These are phyloP conservation scores for Xylariales sp. DNA, from an alignment of 2,329 filamentous ascomycete genomes.

Conservation along the genomic window DNA sequence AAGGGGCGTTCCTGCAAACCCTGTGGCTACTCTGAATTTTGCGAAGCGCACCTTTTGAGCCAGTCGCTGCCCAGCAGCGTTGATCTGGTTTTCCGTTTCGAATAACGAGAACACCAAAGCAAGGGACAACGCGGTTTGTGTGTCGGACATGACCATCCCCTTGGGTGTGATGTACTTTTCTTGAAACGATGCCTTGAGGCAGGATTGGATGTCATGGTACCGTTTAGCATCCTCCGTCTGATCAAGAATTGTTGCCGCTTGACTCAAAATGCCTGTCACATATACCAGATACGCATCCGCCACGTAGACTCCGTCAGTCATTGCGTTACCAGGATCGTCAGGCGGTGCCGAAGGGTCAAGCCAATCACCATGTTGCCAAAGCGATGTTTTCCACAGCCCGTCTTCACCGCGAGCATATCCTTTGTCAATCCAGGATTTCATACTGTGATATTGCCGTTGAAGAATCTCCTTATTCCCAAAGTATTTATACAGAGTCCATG, in stretches of 20 bases:
- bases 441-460: slow-evolving; percentile 19
- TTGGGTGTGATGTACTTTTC: slow-evolving; percentile 12
- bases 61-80: slow-evolving; percentile 5
- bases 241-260: not conserved
- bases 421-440: slow-evolving; percentile 24
- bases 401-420: slow-evolving; percentile 21
- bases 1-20: slow-evolving; percentile 18
- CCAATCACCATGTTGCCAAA: slow-evolving; percentile 34
- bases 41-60: slow-evolving; percentile 8
- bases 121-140: slow-evolving; percentile 15
- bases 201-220: not conserved
- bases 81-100: not conserved
- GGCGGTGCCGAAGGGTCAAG: slow-evolving; percentile 33
- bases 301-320: slow-evolving; percentile 28
- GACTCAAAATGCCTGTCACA: not conserved
- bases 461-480: slow-evolving; percentile 24
- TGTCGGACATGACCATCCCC: slow-evolving; percentile 12
- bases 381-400: slow-evolving; percentile 27
- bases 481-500: slow-evolving; percentile 23
- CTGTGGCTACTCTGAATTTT: slow-evolving; percentile 13
- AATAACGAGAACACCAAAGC: slow-evolving; percentile 13
- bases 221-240: not conserved
- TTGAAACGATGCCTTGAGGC: not conserved
- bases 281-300: slow-evolving; percentile 32
- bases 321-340: slow-evolving; percentile 23